Evolutionary conservation across 176 grass and related monocot genomes (phyloP).

Genomic region (Ampelocalamus luodianensis): DNA sequence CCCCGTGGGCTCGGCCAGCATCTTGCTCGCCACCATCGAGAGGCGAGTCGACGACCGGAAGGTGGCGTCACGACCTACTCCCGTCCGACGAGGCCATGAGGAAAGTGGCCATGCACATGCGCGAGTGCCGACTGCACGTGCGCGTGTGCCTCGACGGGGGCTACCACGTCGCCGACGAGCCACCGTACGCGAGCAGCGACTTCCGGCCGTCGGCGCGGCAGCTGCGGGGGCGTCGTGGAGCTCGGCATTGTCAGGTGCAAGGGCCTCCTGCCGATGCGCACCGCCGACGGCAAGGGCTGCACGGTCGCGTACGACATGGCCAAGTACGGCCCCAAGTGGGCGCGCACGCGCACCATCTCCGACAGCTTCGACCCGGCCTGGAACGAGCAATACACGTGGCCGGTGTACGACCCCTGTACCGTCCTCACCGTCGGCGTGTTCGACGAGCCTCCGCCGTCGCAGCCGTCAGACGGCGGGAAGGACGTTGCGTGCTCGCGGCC

Average conservation of each 20-base stretch:
- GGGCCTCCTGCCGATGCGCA: constrained; percentile 79
- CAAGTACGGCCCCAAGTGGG: constrained; percentile 95
- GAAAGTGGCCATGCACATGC: constrained; percentile 39
- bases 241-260: constrained; percentile 82
- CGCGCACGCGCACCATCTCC: constrained; percentile 79
- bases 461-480: constrained; percentile 31
- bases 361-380: constrained; percentile 87
- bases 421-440: constrained; percentile 89
- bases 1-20: constrained; percentile 62
- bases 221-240: constrained; percentile 83
- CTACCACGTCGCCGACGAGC: constrained; percentile 88
- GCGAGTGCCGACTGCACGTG: constrained; percentile 72
- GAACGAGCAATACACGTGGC: constrained; percentile 99
- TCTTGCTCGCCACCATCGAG: constrained; percentile 69
- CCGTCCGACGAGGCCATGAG: constrained; percentile 56
- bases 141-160: constrained; percentile 88
- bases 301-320: constrained; percentile 82
- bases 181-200: constrained; percentile 62
- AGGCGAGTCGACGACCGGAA: constrained; percentile 86
- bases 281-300: constrained; percentile 76
- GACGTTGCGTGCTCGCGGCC: constrained; percentile 49
- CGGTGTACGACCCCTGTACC: constrained; percentile 86
- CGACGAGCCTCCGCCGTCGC: constrained; percentile 57
- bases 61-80: constrained; percentile 71
- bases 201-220: constrained; percentile 87